Evolutionary conservation across 176 grass and related monocot genomes (phyloP).

Genomic region (Melocanna baccifera): DNA sequence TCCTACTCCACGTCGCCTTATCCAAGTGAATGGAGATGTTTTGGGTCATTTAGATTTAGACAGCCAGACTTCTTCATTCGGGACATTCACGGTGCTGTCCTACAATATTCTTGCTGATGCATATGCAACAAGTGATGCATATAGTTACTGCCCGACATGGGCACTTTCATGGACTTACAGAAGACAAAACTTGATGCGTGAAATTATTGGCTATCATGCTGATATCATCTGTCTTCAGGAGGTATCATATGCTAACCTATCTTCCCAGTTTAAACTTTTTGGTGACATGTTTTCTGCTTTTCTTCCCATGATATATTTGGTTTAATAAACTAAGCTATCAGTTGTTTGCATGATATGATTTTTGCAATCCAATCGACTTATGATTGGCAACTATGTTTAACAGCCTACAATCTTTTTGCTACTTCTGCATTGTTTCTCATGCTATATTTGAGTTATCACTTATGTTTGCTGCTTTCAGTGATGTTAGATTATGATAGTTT

Average conservation of each 20-base stretch:
- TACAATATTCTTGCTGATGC: constrained; percentile 98
- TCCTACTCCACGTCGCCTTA: constrained; percentile 87
- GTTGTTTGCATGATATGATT: not conserved
- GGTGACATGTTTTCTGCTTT: not conserved
- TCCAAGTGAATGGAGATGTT: constrained; percentile 71
- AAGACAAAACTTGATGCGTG: constrained; percentile 93
- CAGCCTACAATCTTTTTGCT: not conserved
- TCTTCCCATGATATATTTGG: constrained; percentile 12
- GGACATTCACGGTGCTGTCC: constrained; percentile 87
- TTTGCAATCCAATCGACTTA: not conserved
- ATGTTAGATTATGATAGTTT: constrained; percentile 2
- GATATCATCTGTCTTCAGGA: constrained; percentile 99
- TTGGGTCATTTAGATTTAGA: constrained; percentile 69
- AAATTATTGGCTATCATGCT: constrained; percentile 96
- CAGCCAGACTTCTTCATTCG: constrained; percentile 57
- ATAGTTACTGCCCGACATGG: constrained; percentile 97
- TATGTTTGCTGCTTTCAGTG: not conserved
- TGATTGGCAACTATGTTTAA: not conserved
- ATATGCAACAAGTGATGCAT: constrained; percentile 83
- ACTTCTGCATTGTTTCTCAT: not conserved
- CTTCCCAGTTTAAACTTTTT: constrained; percentile 14
- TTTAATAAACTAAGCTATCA: constrained; percentile 2
- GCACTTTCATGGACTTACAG: constrained; percentile 95
- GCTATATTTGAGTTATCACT: not conserved
- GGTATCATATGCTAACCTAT: constrained; percentile 43